Base-by-base conservation (phyloP, 1,139 yeast species). In the Kurtzmaniella quercitrusa region DNA sequence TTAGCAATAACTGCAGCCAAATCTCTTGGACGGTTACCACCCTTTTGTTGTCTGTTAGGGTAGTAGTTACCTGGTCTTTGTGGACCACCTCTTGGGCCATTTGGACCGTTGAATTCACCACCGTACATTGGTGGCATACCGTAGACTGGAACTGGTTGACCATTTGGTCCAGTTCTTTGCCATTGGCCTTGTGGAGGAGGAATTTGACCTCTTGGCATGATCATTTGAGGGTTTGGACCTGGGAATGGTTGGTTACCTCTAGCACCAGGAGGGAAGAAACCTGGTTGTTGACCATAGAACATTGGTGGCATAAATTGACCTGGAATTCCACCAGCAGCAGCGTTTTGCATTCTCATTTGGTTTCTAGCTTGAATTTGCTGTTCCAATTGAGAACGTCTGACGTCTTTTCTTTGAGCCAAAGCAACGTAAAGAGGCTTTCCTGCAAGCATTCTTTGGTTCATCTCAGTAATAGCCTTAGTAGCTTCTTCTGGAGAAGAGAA, bases 401-500 rank as follows among this genome's bases (percentile, higher is more conserved):
- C 96, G 63, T 93, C 98, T 77, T 90, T 91, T 73, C 97, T 88
- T 81, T 93, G 98, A 60, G 98, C 98, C 65, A 94, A 84, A 53
- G 98, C 97, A 71, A 93, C 99, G 68, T 93, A 93, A 66, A 93
- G 80, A 62, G 98, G 98, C 81, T 94, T 93, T 66, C 94, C 91
- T 60, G 82, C 83, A 60, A 93, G 81, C 87, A 93, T 87, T 69
- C 93, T 87, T 76, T 91, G 97, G 82, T 91, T 90, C 96, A 93
- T 91, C 77, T 93, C 98, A 59, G 94, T 81, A 67, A 91, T 90
- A 54, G 99, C 99, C 77, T 90, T 90, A 60, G 96, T 88, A 57
- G 99, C 98, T 79, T 93, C 98, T 71, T 93, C 98, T 62, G 98
- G 97, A 53, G 95, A 74, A 47, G 96, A 84, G 85, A 86, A 94